Base-by-base conservation (phyloP, 1,284 basidiomycete genomes). In the Coniferiporia weirii region DNA sequence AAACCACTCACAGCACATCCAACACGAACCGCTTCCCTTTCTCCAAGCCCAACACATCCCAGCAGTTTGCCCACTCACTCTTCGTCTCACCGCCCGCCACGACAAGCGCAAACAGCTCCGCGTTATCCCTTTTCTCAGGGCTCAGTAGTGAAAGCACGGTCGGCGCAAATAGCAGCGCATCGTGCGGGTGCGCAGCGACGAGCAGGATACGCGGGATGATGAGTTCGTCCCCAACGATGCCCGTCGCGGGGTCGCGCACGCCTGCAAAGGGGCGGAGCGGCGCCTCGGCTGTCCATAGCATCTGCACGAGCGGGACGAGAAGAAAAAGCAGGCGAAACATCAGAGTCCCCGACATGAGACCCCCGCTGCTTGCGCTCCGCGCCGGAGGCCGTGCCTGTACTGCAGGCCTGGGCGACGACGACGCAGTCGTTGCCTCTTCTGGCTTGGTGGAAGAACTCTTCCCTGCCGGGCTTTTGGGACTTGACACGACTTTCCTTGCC, bases 271-370 rank as follows among this genome's bases (percentile, higher is more conserved):
- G 61, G 12, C 61, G 32, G 2, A 32, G 48, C 4, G 61, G 61
- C 17, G 61, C 57, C 47, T 62, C 57, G 17, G 53, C 36, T 6
- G 47, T 62, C 57, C 57, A 59, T 9, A 59, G 49, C 53, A 59
- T 51, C n/a, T 56, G 56, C 10, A 62, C 6, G 5, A 62, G 40
- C 1, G 61, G 61, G 13, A 51, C 20, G 34, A 62, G 47, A 13
- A 62, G 32, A 57, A 62, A 58, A 43, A 62, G 40, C 15, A 58
- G 52, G 17, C 47, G 47, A 40, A 40, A 40, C 38, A 40, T 40
- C 38, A 27, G 2, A 2, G 27, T 27, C 27, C 27, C 27, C 27
- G 27, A 27, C 27, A 27, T 27, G 3, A 27, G 27, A 27, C 27
- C 27, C 27, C 27, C 47, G 13, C 51, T 19, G 52, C 13, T 15